Conservation (phyloP, 1,284 basidiomycete genomes). For the Microbotryum intermedium region DNA sequence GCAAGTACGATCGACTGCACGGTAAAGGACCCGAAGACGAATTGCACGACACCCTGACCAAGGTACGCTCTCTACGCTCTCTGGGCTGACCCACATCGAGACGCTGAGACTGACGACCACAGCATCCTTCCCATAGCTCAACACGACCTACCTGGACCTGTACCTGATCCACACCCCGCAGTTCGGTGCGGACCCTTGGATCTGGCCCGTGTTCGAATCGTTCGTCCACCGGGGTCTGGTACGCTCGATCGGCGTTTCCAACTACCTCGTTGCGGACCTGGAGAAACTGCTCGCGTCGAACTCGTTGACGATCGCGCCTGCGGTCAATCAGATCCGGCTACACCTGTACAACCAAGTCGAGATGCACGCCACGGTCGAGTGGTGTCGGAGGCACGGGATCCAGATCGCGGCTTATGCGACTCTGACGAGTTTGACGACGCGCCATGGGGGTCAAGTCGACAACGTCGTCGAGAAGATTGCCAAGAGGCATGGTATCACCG, state of each 20-base stretch:
- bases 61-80: neutral
- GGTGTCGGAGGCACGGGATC: slow-evolving; percentile 19
- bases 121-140: neutral
- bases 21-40: neutral
- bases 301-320: slow-evolving; percentile 7
- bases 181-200: neutral
- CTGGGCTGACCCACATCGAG: too few relatives aligned
- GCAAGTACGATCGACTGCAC: slow-evolving; percentile 36
- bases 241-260: slow-evolving; percentile 23
- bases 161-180: slow-evolving; percentile 17
- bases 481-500: neutral
- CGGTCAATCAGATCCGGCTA: slow-evolving; percentile 26
- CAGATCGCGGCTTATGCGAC: slow-evolving; percentile 23
- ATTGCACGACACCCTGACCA: neutral
- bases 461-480: slow-evolving; percentile 5
- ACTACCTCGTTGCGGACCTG: slow-evolving; percentile 18
- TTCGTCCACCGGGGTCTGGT: slow-evolving; percentile 12
- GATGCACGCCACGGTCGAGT: slow-evolving; percentile 11
- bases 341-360: slow-evolving; percentile 28
- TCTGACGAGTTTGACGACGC: slow-evolving; percentile 9
- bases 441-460: slow-evolving; percentile 13
- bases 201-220: slow-evolving; percentile 16
- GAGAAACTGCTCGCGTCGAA: slow-evolving; percentile 9
- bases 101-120: neutral
- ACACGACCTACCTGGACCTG: slow-evolving; percentile 11